Conservation (phyloP, 352 stramenopile genomes). For the Saprolegnia parasitica region DNA sequence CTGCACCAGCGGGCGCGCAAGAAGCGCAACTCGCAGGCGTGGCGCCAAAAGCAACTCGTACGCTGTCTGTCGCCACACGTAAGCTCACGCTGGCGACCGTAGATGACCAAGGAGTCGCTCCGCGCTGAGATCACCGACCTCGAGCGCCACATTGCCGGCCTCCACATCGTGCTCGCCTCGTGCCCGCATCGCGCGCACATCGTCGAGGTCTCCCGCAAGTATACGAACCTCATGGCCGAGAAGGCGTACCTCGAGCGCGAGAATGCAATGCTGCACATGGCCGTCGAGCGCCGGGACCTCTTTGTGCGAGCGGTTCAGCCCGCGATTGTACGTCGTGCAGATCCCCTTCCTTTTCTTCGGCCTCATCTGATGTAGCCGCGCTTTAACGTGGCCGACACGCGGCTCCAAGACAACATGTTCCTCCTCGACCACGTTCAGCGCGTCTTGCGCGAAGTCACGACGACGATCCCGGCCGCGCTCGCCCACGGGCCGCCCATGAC, state of each 20-base stretch:
- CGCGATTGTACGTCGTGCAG: not conserved
- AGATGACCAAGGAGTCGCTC: conserved; percentile 10
- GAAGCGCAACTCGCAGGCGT: conserved; percentile 11
- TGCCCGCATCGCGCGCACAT: not conserved
- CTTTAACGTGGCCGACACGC: conserved; percentile 2
- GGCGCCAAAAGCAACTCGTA: conserved; percentile 11
- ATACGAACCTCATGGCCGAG: not conserved
- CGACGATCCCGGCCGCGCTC: not conserved
- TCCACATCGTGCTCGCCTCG: conserved; percentile 7
- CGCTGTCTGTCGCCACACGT: not conserved
- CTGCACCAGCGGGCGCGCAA: conserved; percentile 14
- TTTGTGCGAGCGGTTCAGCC: conserved; percentile 12
- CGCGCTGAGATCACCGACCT: not conserved
- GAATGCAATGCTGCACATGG: conserved; percentile 12
- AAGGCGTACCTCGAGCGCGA: not conserved
- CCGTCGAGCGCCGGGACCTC: conserved; percentile 2
- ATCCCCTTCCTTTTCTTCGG: too few relatives aligned
- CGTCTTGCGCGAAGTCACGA: conserved; percentile 5
- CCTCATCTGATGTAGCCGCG: conserved; percentile 8
- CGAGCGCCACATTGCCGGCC: not conserved
- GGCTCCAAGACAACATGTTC: conserved; percentile 10
- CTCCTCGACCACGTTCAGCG: conserved; percentile 9
- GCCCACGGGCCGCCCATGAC: not conserved
- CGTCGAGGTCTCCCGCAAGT: not conserved
- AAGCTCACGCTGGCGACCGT: not conserved